Percentiles rank a stretch among this genome's conserved stretches.
Evolutionary conservation across 257 asterid genomes (phyloP).

Genomic region (Solanum pennellii): DNA sequence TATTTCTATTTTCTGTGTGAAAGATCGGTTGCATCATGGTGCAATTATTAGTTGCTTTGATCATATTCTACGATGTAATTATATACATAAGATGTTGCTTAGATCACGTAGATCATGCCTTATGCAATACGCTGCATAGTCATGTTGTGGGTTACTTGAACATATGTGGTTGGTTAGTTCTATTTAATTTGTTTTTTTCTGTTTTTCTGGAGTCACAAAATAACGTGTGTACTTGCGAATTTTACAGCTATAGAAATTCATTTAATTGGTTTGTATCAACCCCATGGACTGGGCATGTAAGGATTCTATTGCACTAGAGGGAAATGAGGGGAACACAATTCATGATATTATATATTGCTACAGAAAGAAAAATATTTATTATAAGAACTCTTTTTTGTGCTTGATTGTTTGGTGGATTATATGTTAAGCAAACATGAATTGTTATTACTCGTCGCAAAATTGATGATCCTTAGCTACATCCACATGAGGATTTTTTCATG

Average conservation of each 20-base stretch:
- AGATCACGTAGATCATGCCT: background rate
- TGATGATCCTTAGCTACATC: background rate
- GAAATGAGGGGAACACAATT: background rate
- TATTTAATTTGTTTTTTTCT: background rate
- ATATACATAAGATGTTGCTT: background rate
- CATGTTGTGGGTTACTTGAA: background rate
- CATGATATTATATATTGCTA: background rate
- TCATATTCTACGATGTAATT: background rate
- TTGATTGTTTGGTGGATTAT: background rate
- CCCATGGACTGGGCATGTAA: background rate
- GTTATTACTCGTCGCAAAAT: background rate
- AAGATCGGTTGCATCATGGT: background rate
- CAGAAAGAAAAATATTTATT: background rate
- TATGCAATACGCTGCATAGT: background rate
- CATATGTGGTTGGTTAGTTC: background rate
- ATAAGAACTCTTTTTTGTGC: background rate
- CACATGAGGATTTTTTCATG: background rate
- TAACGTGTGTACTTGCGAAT: background rate
- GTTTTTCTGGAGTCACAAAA: background rate
- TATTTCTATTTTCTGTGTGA: background rate
- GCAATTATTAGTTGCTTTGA: background rate
- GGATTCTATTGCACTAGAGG: background rate
- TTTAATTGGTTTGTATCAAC: background rate
- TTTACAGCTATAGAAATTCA: background rate
- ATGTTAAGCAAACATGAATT: background rate